Percentiles rank a stretch among this genome's conserved stretches.
phyloP scores from a whole-genome alignment of 2,329 filamentous ascomycete genomes.

The Beauveria brongniartii region DNA sequence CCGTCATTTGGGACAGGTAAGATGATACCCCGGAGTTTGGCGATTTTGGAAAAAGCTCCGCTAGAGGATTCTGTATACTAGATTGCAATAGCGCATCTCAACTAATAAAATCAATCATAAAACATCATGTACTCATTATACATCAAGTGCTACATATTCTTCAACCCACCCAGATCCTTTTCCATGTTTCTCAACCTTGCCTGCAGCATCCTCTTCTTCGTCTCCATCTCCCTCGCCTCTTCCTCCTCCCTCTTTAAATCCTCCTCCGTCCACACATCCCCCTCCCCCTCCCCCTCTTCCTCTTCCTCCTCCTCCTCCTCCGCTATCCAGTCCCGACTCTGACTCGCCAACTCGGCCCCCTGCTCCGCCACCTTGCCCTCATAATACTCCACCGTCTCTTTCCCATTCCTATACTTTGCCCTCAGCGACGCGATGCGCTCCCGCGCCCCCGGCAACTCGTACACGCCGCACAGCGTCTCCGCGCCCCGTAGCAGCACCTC shows the following conservation, averaged over 20 bases:
- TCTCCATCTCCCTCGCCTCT: constrained; percentile 49
- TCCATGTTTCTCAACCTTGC: constrained; percentile 45
- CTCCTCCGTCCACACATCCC: constrained; percentile 53
- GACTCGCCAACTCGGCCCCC: constrained; percentile 59
- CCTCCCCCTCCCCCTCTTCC: constrained; percentile 30
- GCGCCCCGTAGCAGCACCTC: constrained; percentile 78
- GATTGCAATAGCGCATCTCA: too few species aligned
- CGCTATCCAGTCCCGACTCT: constrained; percentile 58
- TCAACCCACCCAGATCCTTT: constrained; percentile 45
- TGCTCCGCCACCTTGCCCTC: constrained; percentile 75
- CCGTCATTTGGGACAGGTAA: too few species aligned
- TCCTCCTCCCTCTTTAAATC: constrained; percentile 63
- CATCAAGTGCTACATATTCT: constrained; percentile 36
- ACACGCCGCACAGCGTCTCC: constrained; percentile 84
- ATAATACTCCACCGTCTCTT: constrained; percentile 68
- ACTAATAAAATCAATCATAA: neutral
- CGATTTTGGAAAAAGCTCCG: too few species aligned
- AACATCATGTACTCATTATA: neutral
- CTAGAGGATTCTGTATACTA: too few species aligned
- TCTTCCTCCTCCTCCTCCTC: constrained; percentile 48
- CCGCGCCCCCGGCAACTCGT: constrained; percentile 69
- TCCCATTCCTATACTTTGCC: constrained; percentile 61
- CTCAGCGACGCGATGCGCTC: constrained; percentile 70
- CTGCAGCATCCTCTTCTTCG: constrained; percentile 49
- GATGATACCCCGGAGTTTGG: too few species aligned